Evolutionary conservation across 2,329 filamentous ascomycete species (phyloP), one percentile per base, ranked within the genome.

Genomic region (Beauveria scarabaeidicola): DNA sequence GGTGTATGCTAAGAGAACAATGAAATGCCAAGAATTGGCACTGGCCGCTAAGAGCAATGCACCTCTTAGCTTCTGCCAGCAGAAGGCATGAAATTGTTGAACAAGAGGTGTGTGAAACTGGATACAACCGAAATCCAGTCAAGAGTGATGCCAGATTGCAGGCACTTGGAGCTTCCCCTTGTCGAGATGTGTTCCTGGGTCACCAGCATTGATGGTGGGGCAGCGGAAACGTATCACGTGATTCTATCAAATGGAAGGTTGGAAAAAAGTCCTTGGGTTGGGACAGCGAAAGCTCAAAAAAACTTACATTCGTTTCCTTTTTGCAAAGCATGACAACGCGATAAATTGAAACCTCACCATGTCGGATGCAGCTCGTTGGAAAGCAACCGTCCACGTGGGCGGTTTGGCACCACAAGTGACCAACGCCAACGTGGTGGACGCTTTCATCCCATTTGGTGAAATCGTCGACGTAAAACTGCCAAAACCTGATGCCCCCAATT

Each of bases 371-470:
- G 78, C 89, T 54, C 86, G 93, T 63, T 87, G 93, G 75, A 97
- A 96, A 75, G 86, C 90, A 50, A 99, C 94, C 11, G 82, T 99
- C 63, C 95, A 95, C 71, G 90, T 99, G 55, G 92, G 92, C 63
- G 93, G 93, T 36, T 84, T 99, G 54, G 87, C 94, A 65, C 84
- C 87, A 63, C 81, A 85, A 55, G 91, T 96, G 61, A 93, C 87
- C 13, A 78, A 80, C 41, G 82, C 84, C 62, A 89, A 87, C 62
- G 79, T 99, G 51, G 87, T 91, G 67, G 90, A 95, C 68, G 92
- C 92, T 59, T 99, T 99, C 76, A 84, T 99, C 60, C 94, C 95
- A 0, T 99, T 99, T 73, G 94, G 95, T 69, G 93, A 97, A 72
- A 93, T 99, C 63, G 86, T 89, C 65, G 91, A 97, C 70, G 87